Evolutionary conservation across 768 basidiomycete genomes (phyloP).

Genomic region (Lentinula boryana): DNA sequence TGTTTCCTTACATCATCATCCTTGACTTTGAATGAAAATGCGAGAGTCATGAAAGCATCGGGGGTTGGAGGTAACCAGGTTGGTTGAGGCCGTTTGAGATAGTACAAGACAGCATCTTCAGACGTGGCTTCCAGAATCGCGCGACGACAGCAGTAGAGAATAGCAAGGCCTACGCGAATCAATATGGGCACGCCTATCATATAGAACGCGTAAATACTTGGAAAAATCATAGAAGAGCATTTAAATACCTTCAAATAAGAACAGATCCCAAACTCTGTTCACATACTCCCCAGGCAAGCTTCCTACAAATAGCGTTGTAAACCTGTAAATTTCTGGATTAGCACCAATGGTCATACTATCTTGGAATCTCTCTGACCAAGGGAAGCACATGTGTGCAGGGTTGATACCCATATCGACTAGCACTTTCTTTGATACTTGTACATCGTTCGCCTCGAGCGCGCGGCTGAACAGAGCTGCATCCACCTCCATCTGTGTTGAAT

Average conservation of each 20-base stretch:
- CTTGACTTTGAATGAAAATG: conserved; percentile 62
- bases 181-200: conserved; percentile 64
- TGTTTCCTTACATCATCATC: conserved; percentile 78
- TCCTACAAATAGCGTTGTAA: conserved; percentile 65
- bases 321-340: conserved; percentile 37
- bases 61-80: conserved; percentile 51
- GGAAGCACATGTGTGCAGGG: conserved; percentile 50
- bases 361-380: conserved; percentile 40
- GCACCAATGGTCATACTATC: conserved; percentile 10
- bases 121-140: conserved; percentile 45
- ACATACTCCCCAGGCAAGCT: conserved; percentile 59
- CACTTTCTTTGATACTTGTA: conserved; percentile 56
- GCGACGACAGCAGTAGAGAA: conserved; percentile 56
- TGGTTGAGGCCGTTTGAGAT: conserved; percentile 46
- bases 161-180: conserved; percentile 65
- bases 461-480: conserved; percentile 68
- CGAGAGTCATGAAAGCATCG: conserved; percentile 58
- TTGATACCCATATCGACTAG: conserved; percentile 58
- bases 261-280: conserved; percentile 78
- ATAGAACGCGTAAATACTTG: background rate
- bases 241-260: conserved; percentile 67
- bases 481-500: conserved; percentile 62
- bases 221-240: background rate
- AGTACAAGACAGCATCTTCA: conserved; percentile 39
- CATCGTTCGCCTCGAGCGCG: conserved; percentile 60